Percentiles rank a stretch among this genome's conserved stretches.
Evolutionary conservation across 441 rosid species (phyloP).

Genomic region (Gossypium lobatum): DNA sequence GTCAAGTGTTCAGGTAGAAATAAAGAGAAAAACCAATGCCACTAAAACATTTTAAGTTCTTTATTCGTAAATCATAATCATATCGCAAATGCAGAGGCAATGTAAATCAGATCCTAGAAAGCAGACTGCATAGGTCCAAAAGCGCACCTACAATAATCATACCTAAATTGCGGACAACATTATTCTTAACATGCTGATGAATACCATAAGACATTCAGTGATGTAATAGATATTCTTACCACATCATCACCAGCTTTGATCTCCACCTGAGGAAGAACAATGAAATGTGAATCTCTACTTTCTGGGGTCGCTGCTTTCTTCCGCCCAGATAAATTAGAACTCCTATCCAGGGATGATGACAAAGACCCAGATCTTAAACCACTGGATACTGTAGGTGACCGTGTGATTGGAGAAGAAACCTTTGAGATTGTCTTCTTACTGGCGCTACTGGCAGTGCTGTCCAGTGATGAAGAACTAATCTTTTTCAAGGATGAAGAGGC

Average conservation of each 20-base stretch:
- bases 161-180: not conserved
- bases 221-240: slow-evolving; percentile 43
- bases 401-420: slow-evolving; percentile 58
- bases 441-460: slow-evolving; percentile 54
- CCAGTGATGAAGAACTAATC: slow-evolving; percentile 53
- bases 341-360: slow-evolving; percentile 59
- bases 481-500: slow-evolving; percentile 55
- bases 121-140: slow-evolving; percentile 1
- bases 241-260: slow-evolving; percentile 85
- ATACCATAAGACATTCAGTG: not conserved
- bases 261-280: slow-evolving; percentile 95
- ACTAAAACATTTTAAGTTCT: not conserved
- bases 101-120: slow-evolving; percentile 4
- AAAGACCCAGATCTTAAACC: slow-evolving; percentile 59
- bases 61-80: not conserved
- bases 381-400: slow-evolving; percentile 67
- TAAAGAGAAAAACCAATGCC: not conserved
- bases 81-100: not conserved
- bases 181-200: not conserved
- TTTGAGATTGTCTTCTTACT: slow-evolving; percentile 56
- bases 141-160: not conserved
- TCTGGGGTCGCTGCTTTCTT: slow-evolving; percentile 59
- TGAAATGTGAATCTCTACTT: slow-evolving; percentile 66
- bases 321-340: slow-evolving; percentile 66
- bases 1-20: not conserved